Evolutionary conservation across 2,329 filamentous ascomycete genomes (phyloP), one percentile per base, ranked within the genome.

Genomic region (Aspergillus amoenus): DNA sequence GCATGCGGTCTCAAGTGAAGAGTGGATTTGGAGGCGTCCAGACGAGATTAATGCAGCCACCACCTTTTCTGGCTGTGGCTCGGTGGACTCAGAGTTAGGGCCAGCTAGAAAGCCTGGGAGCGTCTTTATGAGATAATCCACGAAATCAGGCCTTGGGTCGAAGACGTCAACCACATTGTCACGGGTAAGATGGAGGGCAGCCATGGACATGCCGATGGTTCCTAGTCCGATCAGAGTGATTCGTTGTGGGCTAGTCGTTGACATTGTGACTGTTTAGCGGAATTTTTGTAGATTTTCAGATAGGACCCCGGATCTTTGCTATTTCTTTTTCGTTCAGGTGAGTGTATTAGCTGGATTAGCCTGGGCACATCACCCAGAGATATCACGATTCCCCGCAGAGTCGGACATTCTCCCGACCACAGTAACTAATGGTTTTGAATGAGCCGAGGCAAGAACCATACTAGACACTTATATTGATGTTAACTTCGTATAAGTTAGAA

Each of bases 171-270:
- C 52, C 41, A 49, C 59, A 39, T 58, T 64, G 24, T 58, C 48
- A 30, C 55, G 61, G 18, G 52, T 53, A 40, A 69, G 60, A 57
- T 69, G 67, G 24, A 69, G 62, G 5, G 81, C 81, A 8, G 80
- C 81, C 66, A 84, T 83, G 7, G 81, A 82, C 41, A 84, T 76
- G 30, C 83, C 82, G 39, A 85, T 85, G 18, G 76, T 76, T n/a
- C 76, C 74, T 5, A 74, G 61, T 5, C 76, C 75, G 46, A 77
- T 69, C 18, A 78, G 60, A 17, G 76, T 68, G 52, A 78, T 71
- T n/a, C 58, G 58, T 24, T 62, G 61, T 17, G 50, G 56, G n/a
- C 17, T 41, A 17, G 41, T 56, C 11, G 21, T 32, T 3, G 61
- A 57, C 61, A 65, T 59, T 30, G n/a, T 52, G 18, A 7, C 13